Base-by-base conservation (phyloP, 1,284 basidiomycete genomes). In the Rhodotorula sp. region DNA sequence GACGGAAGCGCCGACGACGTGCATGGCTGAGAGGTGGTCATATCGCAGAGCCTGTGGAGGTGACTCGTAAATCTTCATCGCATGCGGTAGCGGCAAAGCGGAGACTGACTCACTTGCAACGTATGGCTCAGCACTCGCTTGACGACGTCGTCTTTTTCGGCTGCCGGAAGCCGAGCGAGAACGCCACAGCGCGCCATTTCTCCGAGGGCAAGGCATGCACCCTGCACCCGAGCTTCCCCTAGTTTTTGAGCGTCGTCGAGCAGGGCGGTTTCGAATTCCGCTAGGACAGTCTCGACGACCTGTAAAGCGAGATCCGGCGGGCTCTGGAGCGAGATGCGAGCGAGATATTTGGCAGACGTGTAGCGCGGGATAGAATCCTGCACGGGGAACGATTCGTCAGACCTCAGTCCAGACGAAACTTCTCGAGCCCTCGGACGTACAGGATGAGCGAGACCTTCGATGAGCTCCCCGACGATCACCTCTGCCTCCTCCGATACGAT, bases 331-430 rank as follows among this genome's bases (percentile, higher is more conserved):
- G 92, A 86, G 55, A 99, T 86, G 12, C 94, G 88, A 8, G 94
- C 91, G 18, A 98, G 83, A 38, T 92, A 93, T 81, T 99, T 99
- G 8, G 97, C 92, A 3, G 92, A 87, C 16, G 95, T 94, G 86
- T 93, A 99, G 60, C 97, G 90, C 28, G 99, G 93, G 45, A 94
- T 84, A 0, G 97, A 97, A 79, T 98, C 95, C 92, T 97, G 77
- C 26, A 18, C 7, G 12, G 7, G 31, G 54, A 15, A 28, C 26
- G 26, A 3, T 26, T 55, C 26, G 26, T 16, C 15, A 28, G 54
- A 26, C 28, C 31, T 7, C 3, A 3, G 12, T 26, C 15, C 12
- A 12, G n/a, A 16, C 54, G 26, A 2, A 15, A 26, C 12, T 10
- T 10, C 38, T 43, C 38, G 10, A 12, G 10, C 38, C 10, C 10